These are phyloP conservation scores for Elaeis guineensis DNA, from an alignment of 176 grass and related monocot species.

Conservation along the genomic window DNA sequence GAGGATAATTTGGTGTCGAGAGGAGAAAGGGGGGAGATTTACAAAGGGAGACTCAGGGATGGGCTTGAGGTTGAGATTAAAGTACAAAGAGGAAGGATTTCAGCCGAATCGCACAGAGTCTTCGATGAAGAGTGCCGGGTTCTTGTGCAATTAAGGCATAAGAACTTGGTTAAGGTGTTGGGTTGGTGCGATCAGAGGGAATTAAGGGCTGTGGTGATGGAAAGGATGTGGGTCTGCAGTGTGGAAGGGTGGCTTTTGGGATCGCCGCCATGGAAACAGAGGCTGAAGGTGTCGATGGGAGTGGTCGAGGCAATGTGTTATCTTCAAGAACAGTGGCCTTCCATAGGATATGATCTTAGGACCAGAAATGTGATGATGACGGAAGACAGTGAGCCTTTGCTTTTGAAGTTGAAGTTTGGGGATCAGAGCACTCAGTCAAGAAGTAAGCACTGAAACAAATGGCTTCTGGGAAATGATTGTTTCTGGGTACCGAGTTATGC, in stretches of 20 bases:
- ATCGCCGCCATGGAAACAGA: slow-evolving; percentile 12
- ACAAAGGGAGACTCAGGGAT: neutral
- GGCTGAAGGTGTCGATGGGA: slow-evolving; percentile 3
- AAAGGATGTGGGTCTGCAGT: neutral
- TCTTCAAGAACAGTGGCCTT: slow-evolving; percentile 2
- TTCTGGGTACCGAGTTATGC: neutral
- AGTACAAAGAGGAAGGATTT: neutral
- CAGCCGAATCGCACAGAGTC: too few relatives aligned
- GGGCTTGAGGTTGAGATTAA: neutral
- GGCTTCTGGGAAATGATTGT: too few relatives aligned
- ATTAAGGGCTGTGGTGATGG: neutral
- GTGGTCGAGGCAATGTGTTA: slow-evolving; percentile 2
- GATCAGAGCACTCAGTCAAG: neutral
- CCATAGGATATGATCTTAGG: neutral
- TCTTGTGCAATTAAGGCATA: slow-evolving; percentile 10
- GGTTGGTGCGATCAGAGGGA: slow-evolving; percentile 7
- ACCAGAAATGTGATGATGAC: slow-evolving; percentile 4
- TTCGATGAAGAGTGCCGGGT: slow-evolving; percentile 2
- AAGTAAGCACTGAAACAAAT: neutral
- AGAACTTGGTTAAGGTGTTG: slow-evolving; percentile 15
- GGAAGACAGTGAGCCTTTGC: neutral
- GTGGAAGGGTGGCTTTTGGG: slow-evolving; percentile 6
- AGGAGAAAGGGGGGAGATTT: neutral
- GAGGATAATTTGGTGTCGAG: slow-evolving; percentile 2
- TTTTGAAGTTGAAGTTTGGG: slow-evolving; percentile 2